Percentiles rank a stretch among this genome's conserved stretches.
Evolutionary conservation across 768 basidiomycete genomes (phyloP).

Genomic region (Pisolithus orientalis): DNA sequence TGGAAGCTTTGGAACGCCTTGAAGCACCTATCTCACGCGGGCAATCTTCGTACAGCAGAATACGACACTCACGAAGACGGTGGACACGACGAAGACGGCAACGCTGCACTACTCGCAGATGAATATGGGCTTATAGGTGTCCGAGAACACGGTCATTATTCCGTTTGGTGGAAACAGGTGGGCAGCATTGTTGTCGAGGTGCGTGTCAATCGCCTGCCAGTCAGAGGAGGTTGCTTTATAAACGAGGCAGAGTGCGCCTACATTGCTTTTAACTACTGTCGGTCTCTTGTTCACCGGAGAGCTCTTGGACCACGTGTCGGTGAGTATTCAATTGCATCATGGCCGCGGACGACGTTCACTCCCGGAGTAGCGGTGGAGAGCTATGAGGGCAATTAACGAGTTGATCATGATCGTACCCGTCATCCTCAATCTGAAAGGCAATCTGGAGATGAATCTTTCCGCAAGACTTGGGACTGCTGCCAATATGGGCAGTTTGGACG

Average conservation of each 20-base stretch:
- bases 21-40: constrained; percentile 19
- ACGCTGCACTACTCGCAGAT: constrained; percentile 38
- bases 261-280: constrained; percentile 75
- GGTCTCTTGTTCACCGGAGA: constrained; percentile 90
- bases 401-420: constrained; percentile 96
- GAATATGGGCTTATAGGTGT: constrained; percentile 23
- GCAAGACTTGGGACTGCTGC: constrained; percentile 93
- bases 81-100: constrained; percentile 37
- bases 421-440: constrained; percentile 93
- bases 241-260: constrained; percentile 67
- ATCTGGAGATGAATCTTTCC: constrained; percentile 97
- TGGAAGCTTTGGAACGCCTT: constrained; percentile 26
- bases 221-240: constrained; percentile 1
- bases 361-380: constrained; percentile 67
- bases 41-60: constrained; percentile 13
- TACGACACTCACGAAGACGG: constrained; percentile 23
- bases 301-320: constrained; percentile 81
- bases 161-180: constrained; percentile 47
- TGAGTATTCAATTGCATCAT: constrained; percentile 31
- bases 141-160: constrained; percentile 1
- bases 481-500: constrained; percentile 89
- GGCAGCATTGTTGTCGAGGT: constrained; percentile 69
- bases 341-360: constrained; percentile 4
- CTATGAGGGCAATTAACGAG: constrained; percentile 87
- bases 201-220: constrained; percentile 13